Conservation (phyloP, 2,329 filamentous ascomycete genomes). For the Xylariaceae sp. region DNA sequence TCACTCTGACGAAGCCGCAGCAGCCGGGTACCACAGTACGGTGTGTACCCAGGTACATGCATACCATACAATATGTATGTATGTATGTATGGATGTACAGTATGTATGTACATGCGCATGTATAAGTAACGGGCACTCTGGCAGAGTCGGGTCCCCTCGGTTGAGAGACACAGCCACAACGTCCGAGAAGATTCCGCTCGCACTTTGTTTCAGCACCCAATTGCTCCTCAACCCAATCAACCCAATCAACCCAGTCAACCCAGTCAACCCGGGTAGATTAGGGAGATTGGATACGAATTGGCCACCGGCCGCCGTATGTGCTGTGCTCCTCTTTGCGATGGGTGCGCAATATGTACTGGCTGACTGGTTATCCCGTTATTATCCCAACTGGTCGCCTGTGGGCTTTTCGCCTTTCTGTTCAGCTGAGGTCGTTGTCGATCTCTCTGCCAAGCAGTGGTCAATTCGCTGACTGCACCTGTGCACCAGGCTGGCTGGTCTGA, state of each 20-base stretch:
- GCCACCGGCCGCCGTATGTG: too few species aligned
- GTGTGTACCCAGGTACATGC: too few species aligned
- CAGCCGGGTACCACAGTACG: background rate
- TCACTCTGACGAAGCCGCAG: background rate
- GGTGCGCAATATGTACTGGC: constrained; percentile 10
- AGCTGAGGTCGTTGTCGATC: constrained; percentile 10
- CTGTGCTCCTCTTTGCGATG: constrained; percentile 4
- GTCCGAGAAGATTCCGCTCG: constrained; percentile 31
- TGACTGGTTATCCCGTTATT: background rate
- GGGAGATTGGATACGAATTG: too few species aligned
- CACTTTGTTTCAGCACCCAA: constrained; percentile 34
- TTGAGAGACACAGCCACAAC: constrained; percentile 33
- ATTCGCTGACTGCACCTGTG: constrained; percentile 12
- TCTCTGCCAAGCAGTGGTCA: constrained; percentile 3
- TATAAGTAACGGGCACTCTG: too few species aligned
- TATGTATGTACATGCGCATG: too few species aligned
- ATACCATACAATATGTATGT: too few species aligned
- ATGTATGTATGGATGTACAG: too few species aligned
- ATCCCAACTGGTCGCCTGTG: background rate
- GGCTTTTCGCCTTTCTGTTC: constrained; percentile 4
- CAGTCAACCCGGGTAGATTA: too few species aligned
- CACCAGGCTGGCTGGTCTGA: background rate
- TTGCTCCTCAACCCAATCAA: background rate
- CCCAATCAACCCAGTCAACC: too few species aligned
- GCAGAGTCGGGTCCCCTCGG: background rate